Evolutionary conservation across 768 basidiomycete genomes (phyloP), one percentile per base, ranked within the genome.

Genomic region (Tulasnella sp.): DNA sequence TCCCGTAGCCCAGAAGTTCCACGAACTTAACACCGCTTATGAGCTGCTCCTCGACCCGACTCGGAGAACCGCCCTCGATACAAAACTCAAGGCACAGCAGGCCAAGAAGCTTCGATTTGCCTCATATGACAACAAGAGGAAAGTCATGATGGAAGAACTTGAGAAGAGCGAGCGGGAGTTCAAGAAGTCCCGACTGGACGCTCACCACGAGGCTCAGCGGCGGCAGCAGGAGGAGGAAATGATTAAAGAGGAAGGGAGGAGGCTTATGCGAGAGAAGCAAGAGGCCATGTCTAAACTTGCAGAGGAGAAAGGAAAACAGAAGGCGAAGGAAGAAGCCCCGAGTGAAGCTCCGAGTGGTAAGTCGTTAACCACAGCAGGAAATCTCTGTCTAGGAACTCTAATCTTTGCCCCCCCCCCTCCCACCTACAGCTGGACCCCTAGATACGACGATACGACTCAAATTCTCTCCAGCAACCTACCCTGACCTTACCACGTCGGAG

Each of bases 41-140:
- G 90, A 93, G 81, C 85, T 93, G 1, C 85, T 95, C 7, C 90
- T 94, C 76, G 93, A 94, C 79, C 93, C 93, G 4, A 83, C 92
- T 39, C 89, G 91, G 45, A 89, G 92, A 25, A 85, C 93, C 54
- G 93, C 91, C 0, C 85, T 95, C 74, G 92, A 95, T 80, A 91
- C 92, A 1, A 92, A 91, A 80, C 83, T 91, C n/a, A 89, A 91
- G 54, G 82, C 91, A 1, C 89, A 90, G 76, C 86, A 88, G 52
- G 92, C 93, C 0, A 87, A 89, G 40, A 87, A 88, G 52, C 88
- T 89, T 54, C 88, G 93, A n/a, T 93, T 88, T 79, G 86, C 91
- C 29, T 80, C 86, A 3, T 92, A 88, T 79, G 91, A 93, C 79
- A 85, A 82, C 76, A 94, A 94, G 81, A 86, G 93, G 37, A 93